These are phyloP conservation scores for Pinus tabuliformis DNA, from an alignment of 75 land plant species.

Conservation along the genomic window DNA sequence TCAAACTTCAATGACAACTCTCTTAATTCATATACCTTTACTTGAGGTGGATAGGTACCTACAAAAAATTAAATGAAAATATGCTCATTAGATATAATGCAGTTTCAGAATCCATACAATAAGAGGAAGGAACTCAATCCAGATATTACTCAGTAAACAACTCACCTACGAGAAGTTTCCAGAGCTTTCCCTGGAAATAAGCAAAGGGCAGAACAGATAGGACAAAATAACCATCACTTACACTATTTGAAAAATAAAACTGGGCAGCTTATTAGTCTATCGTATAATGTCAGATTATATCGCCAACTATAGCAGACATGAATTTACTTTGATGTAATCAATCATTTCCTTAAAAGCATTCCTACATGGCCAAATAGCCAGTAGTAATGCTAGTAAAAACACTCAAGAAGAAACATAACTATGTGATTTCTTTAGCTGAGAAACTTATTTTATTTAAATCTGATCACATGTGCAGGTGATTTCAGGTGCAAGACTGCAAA, in stretches of 20 bases:
- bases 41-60: conserved; percentile 97
- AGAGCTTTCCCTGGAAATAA: not conserved
- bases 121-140: not conserved
- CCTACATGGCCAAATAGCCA: not conserved
- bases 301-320: not conserved
- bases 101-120: not conserved
- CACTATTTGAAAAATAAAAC: not conserved
- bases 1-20: conserved; percentile 93
- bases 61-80: conserved; percentile 2
- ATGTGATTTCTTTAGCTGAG: too few species aligned
- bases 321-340: too few species aligned
- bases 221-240: not conserved
- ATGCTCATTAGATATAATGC: not conserved
- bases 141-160: not conserved
- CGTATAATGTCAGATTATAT: not conserved
- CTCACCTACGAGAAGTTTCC: not conserved
- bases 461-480: too few species aligned
- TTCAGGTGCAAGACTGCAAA: too few species aligned
- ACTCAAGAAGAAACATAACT: too few species aligned
- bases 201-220: not conserved
- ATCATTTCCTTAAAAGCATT: too few species aligned
- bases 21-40: conserved; percentile 82
- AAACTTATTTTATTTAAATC: too few species aligned
- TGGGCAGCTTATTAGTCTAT: not conserved
- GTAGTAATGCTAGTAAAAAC: not conserved